These are phyloP conservation scores for Psilocybe sp. DNA, from an alignment of 768 basidiomycete species.

Conservation along the genomic window DNA sequence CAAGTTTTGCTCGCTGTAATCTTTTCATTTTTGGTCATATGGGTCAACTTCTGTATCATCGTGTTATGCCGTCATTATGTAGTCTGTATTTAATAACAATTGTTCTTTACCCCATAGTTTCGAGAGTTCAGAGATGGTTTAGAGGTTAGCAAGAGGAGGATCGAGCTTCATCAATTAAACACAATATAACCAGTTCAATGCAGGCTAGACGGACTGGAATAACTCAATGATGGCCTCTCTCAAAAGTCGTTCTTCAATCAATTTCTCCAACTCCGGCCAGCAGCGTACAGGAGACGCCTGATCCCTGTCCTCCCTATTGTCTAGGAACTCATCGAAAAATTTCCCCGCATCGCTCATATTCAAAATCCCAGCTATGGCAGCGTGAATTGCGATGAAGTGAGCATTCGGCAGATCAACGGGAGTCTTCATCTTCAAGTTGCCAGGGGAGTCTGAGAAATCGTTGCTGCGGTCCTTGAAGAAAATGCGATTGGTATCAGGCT, in stretches of 20 bases:
- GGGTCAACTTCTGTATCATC: not conserved
- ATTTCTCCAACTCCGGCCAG: constrained; percentile 11
- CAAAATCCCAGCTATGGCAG: constrained; percentile 14
- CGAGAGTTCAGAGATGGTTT: no score
- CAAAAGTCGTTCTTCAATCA: constrained; percentile 7
- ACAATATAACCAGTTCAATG: not conserved
- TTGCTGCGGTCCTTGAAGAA: constrained; percentile 12
- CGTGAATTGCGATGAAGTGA: constrained; percentile 12
- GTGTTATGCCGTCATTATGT: not conserved
- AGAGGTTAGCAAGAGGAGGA: no score
- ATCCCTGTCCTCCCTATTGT: constrained; percentile 2
- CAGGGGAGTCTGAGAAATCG: constrained; percentile 4
- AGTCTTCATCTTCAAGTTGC: not conserved
- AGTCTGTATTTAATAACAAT: not conserved
- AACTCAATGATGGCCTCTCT: constrained; percentile 1
- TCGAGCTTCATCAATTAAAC: no score
- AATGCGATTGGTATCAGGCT: constrained; percentile 5
- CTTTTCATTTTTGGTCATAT: no score
- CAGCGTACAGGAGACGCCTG: constrained; percentile 5
- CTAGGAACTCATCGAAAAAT: constrained; percentile 15
- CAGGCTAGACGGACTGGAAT: constrained; percentile 1
- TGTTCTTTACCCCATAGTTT: no score
- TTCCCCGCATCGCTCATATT: constrained; percentile 14
- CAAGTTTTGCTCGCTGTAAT: not conserved
- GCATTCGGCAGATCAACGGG: constrained; percentile 10